Conservation (phyloP, 768 basidiomycete genomes). For the Pholiota microspora region DNA sequence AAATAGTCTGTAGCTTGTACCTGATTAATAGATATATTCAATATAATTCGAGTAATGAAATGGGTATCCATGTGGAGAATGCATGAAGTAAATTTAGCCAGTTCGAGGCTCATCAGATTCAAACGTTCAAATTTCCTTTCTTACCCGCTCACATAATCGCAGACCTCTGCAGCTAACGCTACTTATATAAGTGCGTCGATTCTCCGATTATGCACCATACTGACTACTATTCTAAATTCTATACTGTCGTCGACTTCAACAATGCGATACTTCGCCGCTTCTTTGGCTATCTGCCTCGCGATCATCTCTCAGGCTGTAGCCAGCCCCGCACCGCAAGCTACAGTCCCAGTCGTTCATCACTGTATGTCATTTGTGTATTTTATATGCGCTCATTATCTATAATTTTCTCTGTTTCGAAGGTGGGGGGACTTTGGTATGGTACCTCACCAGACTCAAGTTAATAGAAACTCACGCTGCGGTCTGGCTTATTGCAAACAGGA, state of each 20-base stretch:
- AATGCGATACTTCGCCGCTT: slow-evolving; percentile 11
- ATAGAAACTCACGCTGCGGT: background rate
- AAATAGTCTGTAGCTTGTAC: too few relatives aligned
- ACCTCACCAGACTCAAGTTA: background rate
- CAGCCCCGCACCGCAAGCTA: slow-evolving; percentile 9
- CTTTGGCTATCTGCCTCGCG: slow-evolving; percentile 1
- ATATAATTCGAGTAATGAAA: too few relatives aligned
- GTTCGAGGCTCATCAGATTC: too few relatives aligned
- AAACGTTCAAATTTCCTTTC: too few relatives aligned
- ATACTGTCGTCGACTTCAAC: background rate
- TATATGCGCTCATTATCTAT: background rate
- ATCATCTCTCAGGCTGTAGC: slow-evolving; percentile 8
- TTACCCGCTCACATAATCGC: too few relatives aligned
- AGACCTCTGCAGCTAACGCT: too few relatives aligned
- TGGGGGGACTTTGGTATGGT: background rate
- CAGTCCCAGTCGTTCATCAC: background rate
- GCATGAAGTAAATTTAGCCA: too few relatives aligned
- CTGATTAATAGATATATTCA: too few relatives aligned
- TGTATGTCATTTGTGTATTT: background rate
- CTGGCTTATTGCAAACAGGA: background rate
- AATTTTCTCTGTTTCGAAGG: background rate
- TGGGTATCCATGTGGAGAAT: too few relatives aligned
- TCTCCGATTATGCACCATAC: too few relatives aligned
- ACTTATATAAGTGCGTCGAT: too few relatives aligned
- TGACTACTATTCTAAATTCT: too few relatives aligned